phyloP scores from a whole-genome alignment of 768 basidiomycete species.

The Tricholoma saponaceum region DNA sequence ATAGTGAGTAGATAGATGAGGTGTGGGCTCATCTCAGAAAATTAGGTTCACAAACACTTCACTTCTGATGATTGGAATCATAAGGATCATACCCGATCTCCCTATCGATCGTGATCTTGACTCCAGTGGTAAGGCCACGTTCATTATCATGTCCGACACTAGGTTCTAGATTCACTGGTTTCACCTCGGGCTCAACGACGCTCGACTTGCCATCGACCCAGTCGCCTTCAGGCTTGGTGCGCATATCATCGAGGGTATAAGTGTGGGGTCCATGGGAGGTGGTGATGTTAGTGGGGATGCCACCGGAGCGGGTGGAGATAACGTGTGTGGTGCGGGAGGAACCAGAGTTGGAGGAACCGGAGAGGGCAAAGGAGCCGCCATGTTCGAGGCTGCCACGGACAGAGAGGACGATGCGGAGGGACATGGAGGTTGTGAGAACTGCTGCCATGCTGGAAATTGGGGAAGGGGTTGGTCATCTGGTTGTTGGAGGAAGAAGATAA shows the following conservation, averaged over 20 bases:
- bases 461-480: background rate
- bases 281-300: conserved; percentile 32
- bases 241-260: conserved; percentile 53
- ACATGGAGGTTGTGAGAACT: conserved; percentile 85
- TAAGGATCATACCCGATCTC: conserved; percentile 49
- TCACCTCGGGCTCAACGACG: conserved; percentile 34
- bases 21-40: background rate
- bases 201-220: conserved; percentile 43
- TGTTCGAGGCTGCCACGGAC: conserved; percentile 71
- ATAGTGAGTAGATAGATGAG: background rate
- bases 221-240: conserved; percentile 41
- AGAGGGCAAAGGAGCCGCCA: conserved; percentile 69
- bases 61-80: conserved; percentile 14
- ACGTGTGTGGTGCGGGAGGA: conserved; percentile 54
- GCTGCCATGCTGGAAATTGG: conserved; percentile 62
- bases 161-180: conserved; percentile 31
- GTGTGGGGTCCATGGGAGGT: conserved; percentile 33
- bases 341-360: conserved; percentile 34
- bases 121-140: conserved; percentile 32
- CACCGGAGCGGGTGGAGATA: conserved; percentile 42
- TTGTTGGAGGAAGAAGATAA: background rate
- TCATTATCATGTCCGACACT: conserved; percentile 18
- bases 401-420: conserved; percentile 79
- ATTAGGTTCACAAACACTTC: no score
- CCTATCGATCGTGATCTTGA: conserved; percentile 55